Evolutionary conservation across 352 stramenopile species (phyloP).

Genomic region (Blastocystis sp.): DNA sequence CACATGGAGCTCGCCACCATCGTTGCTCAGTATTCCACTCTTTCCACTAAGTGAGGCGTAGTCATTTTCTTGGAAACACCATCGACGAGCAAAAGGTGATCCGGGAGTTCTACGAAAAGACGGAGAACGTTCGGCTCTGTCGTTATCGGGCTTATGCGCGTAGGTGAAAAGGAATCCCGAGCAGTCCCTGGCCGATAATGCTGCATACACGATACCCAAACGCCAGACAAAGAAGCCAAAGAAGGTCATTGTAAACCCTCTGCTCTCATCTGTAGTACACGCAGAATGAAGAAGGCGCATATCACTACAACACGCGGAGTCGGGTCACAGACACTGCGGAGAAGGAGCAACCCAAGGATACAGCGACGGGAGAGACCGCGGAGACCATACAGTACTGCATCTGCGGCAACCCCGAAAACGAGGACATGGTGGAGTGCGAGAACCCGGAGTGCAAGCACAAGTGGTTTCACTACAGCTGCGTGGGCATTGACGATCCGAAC

Average conservation of each 20-base stretch:
- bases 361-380: neutral
- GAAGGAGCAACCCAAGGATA: neutral
- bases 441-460: slow-evolving; percentile 87
- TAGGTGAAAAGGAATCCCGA: slow-evolving; percentile 61
- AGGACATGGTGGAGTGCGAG: slow-evolving; percentile 85
- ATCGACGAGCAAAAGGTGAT: slow-evolving; percentile 62
- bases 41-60: slow-evolving; percentile 1
- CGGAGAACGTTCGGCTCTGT: slow-evolving; percentile 8
- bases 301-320: slow-evolving; percentile 60
- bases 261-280: slow-evolving; percentile 39
- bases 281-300: slow-evolving; percentile 40
- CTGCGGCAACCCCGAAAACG: slow-evolving; percentile 78
- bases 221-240: slow-evolving; percentile 65
- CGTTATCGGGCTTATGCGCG: neutral
- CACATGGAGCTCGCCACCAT: slow-evolving; percentile 53
- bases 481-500: slow-evolving; percentile 75
- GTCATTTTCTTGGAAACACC: slow-evolving; percentile 42
- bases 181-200: neutral
- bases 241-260: slow-evolving; percentile 6
- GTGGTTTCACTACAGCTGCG: slow-evolving; percentile 85
- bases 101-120: slow-evolving; percentile 62
- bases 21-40: slow-evolving; percentile 37
- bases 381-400: slow-evolving; percentile 70
- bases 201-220: slow-evolving; percentile 26
- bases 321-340: slow-evolving; percentile 3